Percentiles rank a stretch among this genome's conserved stretches.
Evolutionary conservation across 1,284 basidiomycete species (phyloP).

Genomic region (Ustilago shanxiensis): DNA sequence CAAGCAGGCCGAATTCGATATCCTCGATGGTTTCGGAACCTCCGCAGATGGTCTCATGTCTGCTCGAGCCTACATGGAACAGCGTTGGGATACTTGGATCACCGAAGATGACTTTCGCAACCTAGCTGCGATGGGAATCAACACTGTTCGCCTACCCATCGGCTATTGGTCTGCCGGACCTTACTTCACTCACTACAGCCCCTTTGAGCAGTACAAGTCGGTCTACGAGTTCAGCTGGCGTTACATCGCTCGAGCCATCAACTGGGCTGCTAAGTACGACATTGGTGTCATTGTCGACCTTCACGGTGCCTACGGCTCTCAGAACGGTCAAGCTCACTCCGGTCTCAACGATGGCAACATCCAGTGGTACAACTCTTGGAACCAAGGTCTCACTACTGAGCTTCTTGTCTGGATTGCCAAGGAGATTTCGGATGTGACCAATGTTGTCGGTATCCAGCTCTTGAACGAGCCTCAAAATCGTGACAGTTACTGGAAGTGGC

Average conservation of each 20-base stretch:
- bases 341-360: constrained; percentile 78
- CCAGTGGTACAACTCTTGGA: constrained; percentile 73
- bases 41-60: constrained; percentile 72
- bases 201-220: constrained; percentile 75
- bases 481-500: constrained; percentile 64
- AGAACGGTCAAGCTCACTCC: constrained; percentile 77
- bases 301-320: constrained; percentile 80
- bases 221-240: constrained; percentile 79
- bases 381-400: constrained; percentile 76
- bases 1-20: constrained; percentile 73
- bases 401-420: constrained; percentile 76
- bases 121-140: constrained; percentile 67
- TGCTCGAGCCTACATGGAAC: constrained; percentile 75
- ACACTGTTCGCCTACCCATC: constrained; percentile 70
- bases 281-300: constrained; percentile 82
- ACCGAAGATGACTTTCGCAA: constrained; percentile 72
- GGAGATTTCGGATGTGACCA: constrained; percentile 77
- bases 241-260: constrained; percentile 76
- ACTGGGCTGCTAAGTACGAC: constrained; percentile 77
- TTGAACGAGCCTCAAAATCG: constrained; percentile 78
- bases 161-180: constrained; percentile 71
- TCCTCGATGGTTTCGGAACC: constrained; percentile 73
- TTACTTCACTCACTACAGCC: constrained; percentile 73
- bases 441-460: constrained; percentile 80
- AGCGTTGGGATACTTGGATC: constrained; percentile 85